Percentiles rank a stretch among this genome's conserved stretches.
Evolutionary conservation across 306 rosid genomes (phyloP).

Genomic region (Prunus armeniaca): DNA sequence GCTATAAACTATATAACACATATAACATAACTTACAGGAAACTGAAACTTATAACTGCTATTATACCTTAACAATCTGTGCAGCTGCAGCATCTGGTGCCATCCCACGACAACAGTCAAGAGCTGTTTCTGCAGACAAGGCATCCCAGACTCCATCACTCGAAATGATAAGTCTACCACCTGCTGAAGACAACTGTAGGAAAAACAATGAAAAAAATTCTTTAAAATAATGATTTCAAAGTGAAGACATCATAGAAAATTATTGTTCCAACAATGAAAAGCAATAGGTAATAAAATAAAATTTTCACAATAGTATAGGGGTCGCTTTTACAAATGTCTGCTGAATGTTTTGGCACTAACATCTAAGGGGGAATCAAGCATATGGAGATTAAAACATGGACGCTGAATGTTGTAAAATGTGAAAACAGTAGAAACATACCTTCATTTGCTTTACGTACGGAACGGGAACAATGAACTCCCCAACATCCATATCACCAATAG

Average conservation of each 20-base stretch:
- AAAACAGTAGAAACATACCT: conserved; percentile 49
- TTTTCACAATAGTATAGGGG: neutral
- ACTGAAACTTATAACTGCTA: conserved; percentile 15
- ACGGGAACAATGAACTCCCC: conserved; percentile 97
- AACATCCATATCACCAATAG: conserved; percentile 93
- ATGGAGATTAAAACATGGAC: conserved; percentile 8
- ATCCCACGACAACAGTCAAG: conserved; percentile 88
- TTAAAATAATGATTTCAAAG: neutral
- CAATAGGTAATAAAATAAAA: neutral
- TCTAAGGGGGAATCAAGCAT: neutral
- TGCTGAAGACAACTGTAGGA: conserved; percentile 70
- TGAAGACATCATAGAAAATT: neutral
- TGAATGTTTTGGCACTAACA: neutral
- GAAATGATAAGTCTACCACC: conserved; percentile 96
- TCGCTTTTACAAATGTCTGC: neutral
- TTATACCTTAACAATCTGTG: conserved; percentile 83
- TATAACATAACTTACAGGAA: conserved; percentile 18
- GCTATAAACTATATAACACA: conserved; percentile 7
- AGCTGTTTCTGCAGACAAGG: conserved; percentile 75
- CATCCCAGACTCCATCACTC: conserved; percentile 99
- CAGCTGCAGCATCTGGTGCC: conserved; percentile 79
- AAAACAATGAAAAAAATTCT: neutral
- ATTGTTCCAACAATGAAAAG: neutral
- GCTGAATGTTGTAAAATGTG: neutral
- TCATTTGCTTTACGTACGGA: conserved; percentile 95